A percentile compares a stretch with the other conserved stretches of the same genome.
phyloP scores from a whole-genome alignment of 225 moss, liverwort and hornwort species.

The Pseudoscleropodium purum region DNA sequence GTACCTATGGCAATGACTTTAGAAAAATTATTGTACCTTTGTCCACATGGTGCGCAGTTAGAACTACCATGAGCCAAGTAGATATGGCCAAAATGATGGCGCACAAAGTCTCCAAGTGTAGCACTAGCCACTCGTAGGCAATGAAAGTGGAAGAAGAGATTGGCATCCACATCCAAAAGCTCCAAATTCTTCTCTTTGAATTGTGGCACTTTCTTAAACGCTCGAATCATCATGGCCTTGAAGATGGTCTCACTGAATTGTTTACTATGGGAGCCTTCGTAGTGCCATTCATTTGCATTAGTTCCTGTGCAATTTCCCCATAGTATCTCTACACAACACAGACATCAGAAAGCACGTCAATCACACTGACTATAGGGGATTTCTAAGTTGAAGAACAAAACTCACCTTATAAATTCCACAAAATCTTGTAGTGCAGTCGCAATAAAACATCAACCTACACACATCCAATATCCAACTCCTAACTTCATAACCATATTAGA shows the following conservation, averaged over 20 bases:
- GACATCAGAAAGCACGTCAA: not conserved
- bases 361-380: not conserved
- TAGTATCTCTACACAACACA: conserved; percentile 48
- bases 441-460: too few species aligned
- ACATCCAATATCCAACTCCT: too few species aligned
- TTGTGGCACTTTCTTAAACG: conserved; percentile 41
- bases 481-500: too few species aligned
- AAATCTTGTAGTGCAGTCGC: too few species aligned
- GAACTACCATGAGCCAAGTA: conserved; percentile 45
- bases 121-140: conserved; percentile 74
- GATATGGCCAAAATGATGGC: conserved; percentile 52
- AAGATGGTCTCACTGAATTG: conserved; percentile 72
- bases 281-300: conserved; percentile 76
- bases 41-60: conserved; percentile 9
- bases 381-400: too few species aligned
- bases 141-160: conserved; percentile 67
- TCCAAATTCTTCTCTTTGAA: conserved; percentile 49
- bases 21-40: not conserved
- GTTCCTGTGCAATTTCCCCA: conserved; percentile 56
- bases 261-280: conserved; percentile 85
- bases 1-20: not conserved
- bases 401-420: too few species aligned
- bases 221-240: conserved; percentile 68
- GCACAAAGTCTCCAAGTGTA: conserved; percentile 60
- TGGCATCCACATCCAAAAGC: conserved; percentile 51